Conservation (phyloP, 2,329 filamentous ascomycete species). For the Aspergillus floridensis region DNA sequence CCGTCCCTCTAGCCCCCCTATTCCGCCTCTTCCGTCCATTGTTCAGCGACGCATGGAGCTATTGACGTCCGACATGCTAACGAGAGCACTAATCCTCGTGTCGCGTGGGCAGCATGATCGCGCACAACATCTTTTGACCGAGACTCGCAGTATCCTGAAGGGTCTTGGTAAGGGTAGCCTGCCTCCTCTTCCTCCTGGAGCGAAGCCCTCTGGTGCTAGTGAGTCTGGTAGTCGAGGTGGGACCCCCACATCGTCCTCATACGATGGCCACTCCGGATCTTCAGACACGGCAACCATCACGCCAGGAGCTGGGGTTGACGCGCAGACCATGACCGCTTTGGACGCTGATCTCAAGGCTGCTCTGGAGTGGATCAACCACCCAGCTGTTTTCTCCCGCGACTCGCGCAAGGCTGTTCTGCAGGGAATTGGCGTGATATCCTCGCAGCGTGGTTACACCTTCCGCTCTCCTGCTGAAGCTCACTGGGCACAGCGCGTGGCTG, state of each 20-base stretch:
- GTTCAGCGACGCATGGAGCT: conserved; percentile 97
- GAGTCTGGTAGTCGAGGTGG: conserved; percentile 40
- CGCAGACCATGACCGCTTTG: conserved; percentile 75
- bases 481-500: conserved; percentile 79
- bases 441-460: conserved; percentile 90
- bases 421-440: conserved; percentile 93
- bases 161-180: conserved; percentile 92
- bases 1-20: conserved; percentile 65
- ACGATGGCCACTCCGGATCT: conserved; percentile 33
- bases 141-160: conserved; percentile 93
- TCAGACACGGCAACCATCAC: conserved; percentile 48
- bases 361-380: conserved; percentile 96
- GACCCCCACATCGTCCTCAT: conserved; percentile 39
- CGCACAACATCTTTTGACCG: conserved; percentile 84
- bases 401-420: conserved; percentile 94
- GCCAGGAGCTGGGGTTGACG: conserved; percentile 74
- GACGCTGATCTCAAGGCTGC: conserved; percentile 87
- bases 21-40: conserved; percentile 90
- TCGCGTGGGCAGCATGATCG: conserved; percentile 90
- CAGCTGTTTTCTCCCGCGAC: conserved; percentile 89
- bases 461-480: conserved; percentile 83
- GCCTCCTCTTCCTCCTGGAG: conserved; percentile 71
- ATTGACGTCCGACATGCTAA: conserved; percentile 96
- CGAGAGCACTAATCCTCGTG: conserved; percentile 83
- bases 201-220: conserved; percentile 46